Base-by-base conservation (phyloP, 1,284 basidiomycete species). In the Ganoderma resinaceum region DNA sequence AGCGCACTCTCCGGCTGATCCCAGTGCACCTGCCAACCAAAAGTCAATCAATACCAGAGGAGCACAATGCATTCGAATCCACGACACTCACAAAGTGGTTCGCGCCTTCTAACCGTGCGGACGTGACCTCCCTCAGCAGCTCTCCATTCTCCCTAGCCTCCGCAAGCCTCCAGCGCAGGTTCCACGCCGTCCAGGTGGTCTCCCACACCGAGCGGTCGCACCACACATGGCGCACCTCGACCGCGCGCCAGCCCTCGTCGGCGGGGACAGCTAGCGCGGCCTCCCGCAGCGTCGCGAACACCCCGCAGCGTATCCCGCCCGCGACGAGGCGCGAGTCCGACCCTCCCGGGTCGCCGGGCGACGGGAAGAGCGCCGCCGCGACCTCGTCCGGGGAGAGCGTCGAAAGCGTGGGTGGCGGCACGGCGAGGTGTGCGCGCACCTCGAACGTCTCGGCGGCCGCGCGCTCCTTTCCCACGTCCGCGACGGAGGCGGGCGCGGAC, bases 61-160 rank as follows among this genome's bases (percentile, higher is more conserved):
- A 3, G 29, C 7, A 7, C n/a, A n/a, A 7, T 20, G 11, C 23
- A 14, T 26, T 14, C 8, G 11, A 18, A 38, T 23, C 14, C 3
- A 9, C 40, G 29, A 23, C 29, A 68, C 73, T 67, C 62, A 75
- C 74, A 35, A 75, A 75, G 53, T 75, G 74, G 33, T 74, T 75
- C 6, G 71, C 68, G 0, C 62, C 62, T 42, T 67, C 58, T 20
- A 75, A 35, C 8, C 52, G 59, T 53, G 62, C 31, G 26, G 59
- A 68, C 31, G 43, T 66, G n/a, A 61, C 33, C 5, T 59, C 43
- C 59, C 75, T 65, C 58, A 68, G 62, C 18, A 29, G 2, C 63
- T 23, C 35, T 2, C 35, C 42, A n/a, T 40, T 42, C 61, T 33
- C 31, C 60, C 61, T 67, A 18, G 38, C 67, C 59, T 62, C 59